Evolutionary conservation across 2,329 filamentous ascomycete genomes (phyloP), one percentile per base, ranked within the genome.

Genomic region (Colletotrichum chrysophilum): DNA sequence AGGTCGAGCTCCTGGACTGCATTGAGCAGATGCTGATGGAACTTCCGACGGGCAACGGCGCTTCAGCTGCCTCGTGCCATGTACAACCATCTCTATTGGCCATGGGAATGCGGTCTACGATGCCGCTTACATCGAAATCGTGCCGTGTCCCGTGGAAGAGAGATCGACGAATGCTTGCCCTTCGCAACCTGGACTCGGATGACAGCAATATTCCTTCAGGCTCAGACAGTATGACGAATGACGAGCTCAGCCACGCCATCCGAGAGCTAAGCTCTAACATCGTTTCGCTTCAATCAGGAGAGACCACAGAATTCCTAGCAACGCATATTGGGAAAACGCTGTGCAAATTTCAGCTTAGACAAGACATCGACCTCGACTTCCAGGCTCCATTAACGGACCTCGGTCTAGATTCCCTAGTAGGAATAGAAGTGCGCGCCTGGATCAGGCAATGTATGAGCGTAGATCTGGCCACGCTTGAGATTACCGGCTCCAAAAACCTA

Each of bases 131-230:
- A 5, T 72, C 70, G 13, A 66, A 66, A 68, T n/a, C 4, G 43
- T 74, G 32, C 58, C 71, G 77, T 4, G 62, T 76, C 18, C 62
- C 74, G n/a, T 79, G 78, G 79, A 74, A 77, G 4, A 77, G 70
- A 32, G 80, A 81, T 38, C 48, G 64, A 5, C 78, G 80, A 38
- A 80, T 81, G 80, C 78, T 76, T 16, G 66, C 71, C 13, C 79
- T 79, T 52, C 79, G 77, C 61, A 80, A 79, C 71, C 13, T 24
- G 8, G 61, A 64, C 26, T 18, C 48, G 6, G 24, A 16, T 13
- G 55, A 65, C 24, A 28, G 26, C 18, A 12, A 8, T 7, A n/a
- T 12, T 18, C 24, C 70, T 13, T 72, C 60, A 6, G 68, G 38
- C 34, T 72, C 70, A 26, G 60, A 65, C 21, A 14, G 18, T 2